phyloP scores from a whole-genome alignment of 2,329 filamentous ascomycete species.

The Hypoxylon sp. region DNA sequence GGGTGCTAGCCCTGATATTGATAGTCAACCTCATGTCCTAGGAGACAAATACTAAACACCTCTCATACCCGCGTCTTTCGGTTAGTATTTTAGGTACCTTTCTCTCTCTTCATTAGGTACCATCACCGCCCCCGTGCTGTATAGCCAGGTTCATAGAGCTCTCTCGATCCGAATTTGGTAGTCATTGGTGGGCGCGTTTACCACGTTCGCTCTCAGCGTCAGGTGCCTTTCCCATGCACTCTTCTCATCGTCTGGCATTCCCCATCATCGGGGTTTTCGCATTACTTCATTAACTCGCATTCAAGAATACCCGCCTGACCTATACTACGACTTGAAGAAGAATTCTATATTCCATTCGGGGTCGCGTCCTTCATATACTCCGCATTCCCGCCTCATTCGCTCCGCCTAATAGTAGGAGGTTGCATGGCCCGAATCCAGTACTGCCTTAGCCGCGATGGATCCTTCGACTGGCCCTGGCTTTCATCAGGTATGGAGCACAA shows the following conservation, averaged over 20 bases:
- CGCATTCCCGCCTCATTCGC: not conserved
- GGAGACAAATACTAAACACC: not conserved
- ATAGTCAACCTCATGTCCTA: not conserved
- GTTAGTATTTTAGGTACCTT: not conserved
- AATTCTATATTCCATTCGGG: not conserved
- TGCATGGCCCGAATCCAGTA: not conserved
- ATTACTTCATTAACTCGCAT: not conserved
- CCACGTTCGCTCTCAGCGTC: not conserved
- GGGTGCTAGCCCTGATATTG: not conserved
- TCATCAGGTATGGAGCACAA: constrained; percentile 27
- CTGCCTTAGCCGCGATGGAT: constrained; percentile 25
- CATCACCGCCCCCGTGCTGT: not conserved
- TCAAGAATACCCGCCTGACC: not conserved
- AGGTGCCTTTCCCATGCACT: not conserved
- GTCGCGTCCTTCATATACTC: not conserved
- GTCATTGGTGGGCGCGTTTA: not conserved
- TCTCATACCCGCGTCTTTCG: not conserved
- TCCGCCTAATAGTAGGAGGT: not conserved
- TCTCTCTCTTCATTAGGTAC: not conserved
- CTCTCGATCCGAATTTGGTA: not conserved
- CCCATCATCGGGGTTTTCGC: not conserved
- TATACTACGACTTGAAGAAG: not conserved
- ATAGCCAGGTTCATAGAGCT: not conserved
- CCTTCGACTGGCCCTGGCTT: constrained; percentile 2
- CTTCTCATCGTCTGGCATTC: not conserved